These are phyloP conservation scores for Exophiala calicioides DNA, from an alignment of 2,329 filamentous ascomycete species.

Conservation along the genomic window DNA sequence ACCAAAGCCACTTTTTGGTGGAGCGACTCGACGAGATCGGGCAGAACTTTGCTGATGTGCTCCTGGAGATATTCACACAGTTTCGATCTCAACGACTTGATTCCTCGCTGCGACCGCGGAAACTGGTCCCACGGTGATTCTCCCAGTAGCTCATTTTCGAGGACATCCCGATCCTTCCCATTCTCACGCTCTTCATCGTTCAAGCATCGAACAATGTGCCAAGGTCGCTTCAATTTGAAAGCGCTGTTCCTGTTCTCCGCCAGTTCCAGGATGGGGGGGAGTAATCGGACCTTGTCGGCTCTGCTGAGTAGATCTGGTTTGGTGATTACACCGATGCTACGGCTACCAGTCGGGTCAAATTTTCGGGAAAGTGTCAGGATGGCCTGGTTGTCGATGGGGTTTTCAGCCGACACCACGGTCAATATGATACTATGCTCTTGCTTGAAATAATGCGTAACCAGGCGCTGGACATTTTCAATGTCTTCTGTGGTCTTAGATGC, in stretches of 20 bases:
- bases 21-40: conserved; percentile 23
- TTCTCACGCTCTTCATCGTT: conserved; percentile 29
- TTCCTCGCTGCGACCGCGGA: conserved; percentile 32
- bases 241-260: conserved; percentile 36
- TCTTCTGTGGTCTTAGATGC: conserved; percentile 52
- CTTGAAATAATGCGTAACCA: conserved; percentile 48
- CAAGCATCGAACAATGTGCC: conserved; percentile 43
- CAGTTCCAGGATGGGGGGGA: conserved; percentile 26
- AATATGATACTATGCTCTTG: conserved; percentile 49
- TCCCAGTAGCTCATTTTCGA: conserved; percentile 25
- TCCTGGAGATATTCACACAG: conserved; percentile 36
- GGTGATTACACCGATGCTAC: conserved; percentile 49
- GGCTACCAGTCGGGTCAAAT: conserved; percentile 37
- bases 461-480: conserved; percentile 47
- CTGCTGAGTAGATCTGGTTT: conserved; percentile 44
- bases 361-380: conserved; percentile 37
- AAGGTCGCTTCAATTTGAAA: conserved; percentile 37
- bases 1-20: conserved; percentile 17
- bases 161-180: conserved; percentile 13
- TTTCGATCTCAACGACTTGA: conserved; percentile 33
- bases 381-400: conserved; percentile 43
- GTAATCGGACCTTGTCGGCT: conserved; percentile 28
- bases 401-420: conserved; percentile 46
- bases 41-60: conserved; percentile 33
- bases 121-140: conserved; percentile 27